Evolutionary conservation across 352 stramenopile species (phyloP), one percentile per base, ranked within the genome.

Genomic region (Achlya hypogyna): DNA sequence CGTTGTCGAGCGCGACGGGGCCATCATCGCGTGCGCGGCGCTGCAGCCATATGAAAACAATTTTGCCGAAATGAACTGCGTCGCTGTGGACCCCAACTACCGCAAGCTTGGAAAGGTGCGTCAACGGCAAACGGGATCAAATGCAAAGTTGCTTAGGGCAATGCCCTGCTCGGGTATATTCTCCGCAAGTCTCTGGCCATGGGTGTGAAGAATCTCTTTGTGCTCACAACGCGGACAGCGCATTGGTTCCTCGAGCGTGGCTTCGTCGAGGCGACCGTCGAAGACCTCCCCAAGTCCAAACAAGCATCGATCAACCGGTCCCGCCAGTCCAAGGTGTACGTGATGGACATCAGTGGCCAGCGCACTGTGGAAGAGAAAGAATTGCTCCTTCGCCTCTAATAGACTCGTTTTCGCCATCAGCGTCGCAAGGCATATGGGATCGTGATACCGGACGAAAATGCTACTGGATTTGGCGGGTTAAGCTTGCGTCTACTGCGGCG

Each of bases 171-270:
- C n/a, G 84, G 86, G 14, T 97, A 95, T 59, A 78, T 97, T 27
- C 84, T 97, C 54, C 84, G 89, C 70, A 91, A 96, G 62, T 82
- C 89, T 12, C 72, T 88, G 25, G 78, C 84, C 3, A 89, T 91
- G 75, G 83, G 85, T 20, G 81, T 97, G 40, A 89, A 78, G 42
- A 96, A 95, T 59, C 77, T 98, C 9, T 99, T 99, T 67, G 96
- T 98, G n/a, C 80, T 99, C 42, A 98, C 92, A 28, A 99, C 96
- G 27, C 89, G 96, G 74, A 99, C 96, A 20, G 98, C 98, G 71
- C 93, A 99, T 74, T 99, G 95, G 95, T 99, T 99, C 75, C 75
- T 98, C 60, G 96, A 99, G 78, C 81, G 96, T 34, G 96, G 95
- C 23, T 99, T 98, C 71, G 79, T 89, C 65, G 82, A 96, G 70